Percentiles rank a stretch among this genome's conserved stretches.
phyloP scores from a whole-genome alignment of 371 early-diverging fungal genomes.

The Mucor racemosus region DNA sequence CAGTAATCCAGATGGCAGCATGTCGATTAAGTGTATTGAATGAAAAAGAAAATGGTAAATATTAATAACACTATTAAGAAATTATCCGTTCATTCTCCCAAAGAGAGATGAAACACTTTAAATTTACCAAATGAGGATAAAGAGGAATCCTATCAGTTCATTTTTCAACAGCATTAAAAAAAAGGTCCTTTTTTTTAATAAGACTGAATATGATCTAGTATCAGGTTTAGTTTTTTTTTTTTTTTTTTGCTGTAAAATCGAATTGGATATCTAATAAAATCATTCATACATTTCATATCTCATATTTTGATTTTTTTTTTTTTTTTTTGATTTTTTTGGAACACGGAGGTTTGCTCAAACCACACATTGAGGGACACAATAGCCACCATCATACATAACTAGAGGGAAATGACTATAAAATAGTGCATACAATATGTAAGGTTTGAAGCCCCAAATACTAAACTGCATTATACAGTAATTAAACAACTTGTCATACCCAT shows the following conservation, averaged over 20 bases:
- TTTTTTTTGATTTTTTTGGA: neutral
- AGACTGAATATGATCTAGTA: neutral
- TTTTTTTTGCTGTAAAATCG: neutral
- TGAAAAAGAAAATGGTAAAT: too few species aligned
- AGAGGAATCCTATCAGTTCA: conserved; percentile 28
- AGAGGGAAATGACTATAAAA: neutral
- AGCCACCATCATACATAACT: conserved; percentile 13
- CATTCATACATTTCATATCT: too few species aligned
- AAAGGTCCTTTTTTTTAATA: conserved; percentile 3
- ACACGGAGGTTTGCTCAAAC: neutral
- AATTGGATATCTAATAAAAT: too few species aligned
- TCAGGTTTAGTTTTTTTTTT: neutral
- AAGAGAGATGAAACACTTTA: conserved; percentile 26
- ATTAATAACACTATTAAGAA: too few species aligned
- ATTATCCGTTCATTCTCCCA: too few species aligned
- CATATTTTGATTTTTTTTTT: too few species aligned
- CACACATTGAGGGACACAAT: neutral
- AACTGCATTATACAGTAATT: conserved; percentile 4
- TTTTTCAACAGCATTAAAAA: conserved; percentile 23
- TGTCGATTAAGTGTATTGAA: too few species aligned
- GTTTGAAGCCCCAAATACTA: conserved; percentile 12
- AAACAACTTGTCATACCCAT: conserved; percentile 1
- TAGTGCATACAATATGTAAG: conserved; percentile 4
- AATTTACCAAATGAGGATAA: conserved; percentile 19
- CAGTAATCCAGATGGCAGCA: neutral